These are phyloP conservation scores for Reutealis trisperma DNA, from an alignment of 345 rosid species.

Conservation along the genomic window DNA sequence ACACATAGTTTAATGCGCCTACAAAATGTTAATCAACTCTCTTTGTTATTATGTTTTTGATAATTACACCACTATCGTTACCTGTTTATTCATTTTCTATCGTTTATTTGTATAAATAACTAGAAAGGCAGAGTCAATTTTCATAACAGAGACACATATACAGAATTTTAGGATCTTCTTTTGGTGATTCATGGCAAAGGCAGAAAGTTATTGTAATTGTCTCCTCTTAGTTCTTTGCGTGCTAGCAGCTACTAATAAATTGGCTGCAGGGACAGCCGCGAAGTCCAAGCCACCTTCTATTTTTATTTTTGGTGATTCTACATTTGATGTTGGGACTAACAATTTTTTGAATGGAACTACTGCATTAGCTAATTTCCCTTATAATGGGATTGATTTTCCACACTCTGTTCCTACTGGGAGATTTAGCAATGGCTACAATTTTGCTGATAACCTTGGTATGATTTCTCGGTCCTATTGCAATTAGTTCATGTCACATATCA, in stretches of 20 bases:
- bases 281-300: slow-evolving; percentile 10
- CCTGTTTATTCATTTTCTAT: not conserved
- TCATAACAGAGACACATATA: not conserved
- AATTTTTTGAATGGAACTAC: not conserved
- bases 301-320: slow-evolving; percentile 50
- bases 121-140: not conserved
- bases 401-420: slow-evolving; percentile 19
- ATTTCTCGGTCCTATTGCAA: no score
- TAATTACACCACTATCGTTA: slow-evolving; percentile 10
- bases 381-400: slow-evolving; percentile 32
- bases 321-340: slow-evolving; percentile 48
- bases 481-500: no score
- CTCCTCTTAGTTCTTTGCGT: not conserved
- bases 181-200: slow-evolving; percentile 3
- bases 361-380: slow-evolving; percentile 24
- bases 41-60: slow-evolving; percentile 18
- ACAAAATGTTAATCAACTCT: not conserved
- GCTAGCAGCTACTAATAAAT: not conserved
- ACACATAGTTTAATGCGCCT: not conserved
- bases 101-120: slow-evolving; percentile 13
- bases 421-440: slow-evolving; percentile 34
- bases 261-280: not conserved
- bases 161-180: not conserved
- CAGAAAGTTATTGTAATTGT: not conserved
- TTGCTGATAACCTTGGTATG: slow-evolving; percentile 27